Conservation (phyloP, 2,329 filamentous ascomycete species). For the Monilinia aucupariae region DNA sequence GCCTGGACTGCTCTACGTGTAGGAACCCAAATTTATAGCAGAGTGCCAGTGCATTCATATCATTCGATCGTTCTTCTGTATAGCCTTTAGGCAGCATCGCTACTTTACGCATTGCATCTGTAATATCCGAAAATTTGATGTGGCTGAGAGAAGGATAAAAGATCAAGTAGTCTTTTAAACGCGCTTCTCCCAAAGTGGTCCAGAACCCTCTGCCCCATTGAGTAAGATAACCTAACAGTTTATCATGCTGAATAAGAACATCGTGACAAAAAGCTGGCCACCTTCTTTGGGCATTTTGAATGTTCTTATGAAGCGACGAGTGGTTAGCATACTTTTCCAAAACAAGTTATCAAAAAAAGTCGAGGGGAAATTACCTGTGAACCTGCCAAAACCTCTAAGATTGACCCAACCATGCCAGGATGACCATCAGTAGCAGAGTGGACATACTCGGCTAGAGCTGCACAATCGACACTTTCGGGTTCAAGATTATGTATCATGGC, state of each 20-base stretch:
- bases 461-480: background rate
- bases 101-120: background rate
- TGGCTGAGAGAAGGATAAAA: background rate
- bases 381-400: background rate
- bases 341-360: background rate
- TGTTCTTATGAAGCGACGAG: background rate
- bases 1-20: background rate
- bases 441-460: background rate
- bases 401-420: background rate
- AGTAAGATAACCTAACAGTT: background rate
- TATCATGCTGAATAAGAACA: background rate
- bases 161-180: background rate
- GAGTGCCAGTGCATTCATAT: background rate
- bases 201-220: background rate
- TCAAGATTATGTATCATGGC: background rate
- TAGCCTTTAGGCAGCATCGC: background rate
- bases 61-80: background rate
- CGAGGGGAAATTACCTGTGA: background rate
- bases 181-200: background rate
- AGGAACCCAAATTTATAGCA: conserved; percentile 2
- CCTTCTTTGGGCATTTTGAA: background rate
- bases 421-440: conserved; percentile 1
- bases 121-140: background rate
- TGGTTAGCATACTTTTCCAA: background rate
- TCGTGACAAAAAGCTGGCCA: background rate